These are phyloP conservation scores for Coprinellus aureogranulatus DNA, from an alignment of 768 basidiomycete genomes.

Conservation along the genomic window DNA sequence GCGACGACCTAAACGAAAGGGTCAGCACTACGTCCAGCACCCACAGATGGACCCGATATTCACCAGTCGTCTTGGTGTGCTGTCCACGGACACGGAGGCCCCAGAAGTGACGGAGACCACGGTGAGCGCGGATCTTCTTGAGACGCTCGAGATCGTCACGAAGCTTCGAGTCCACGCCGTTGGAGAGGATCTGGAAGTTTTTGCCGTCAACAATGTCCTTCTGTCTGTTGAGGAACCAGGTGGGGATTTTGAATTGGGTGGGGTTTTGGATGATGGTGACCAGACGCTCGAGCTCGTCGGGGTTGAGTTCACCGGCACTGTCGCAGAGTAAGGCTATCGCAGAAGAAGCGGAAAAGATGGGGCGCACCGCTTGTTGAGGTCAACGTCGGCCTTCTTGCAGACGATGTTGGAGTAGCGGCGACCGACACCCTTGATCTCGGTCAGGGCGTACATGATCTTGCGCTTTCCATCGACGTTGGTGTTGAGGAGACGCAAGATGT, in stretches of 20 bases:
- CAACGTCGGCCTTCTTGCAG: constrained; percentile 99
- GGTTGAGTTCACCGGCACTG: constrained; percentile 99
- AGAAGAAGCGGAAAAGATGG: neutral
- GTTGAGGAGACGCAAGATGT: constrained; percentile 98
- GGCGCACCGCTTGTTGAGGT: constrained; percentile 92
- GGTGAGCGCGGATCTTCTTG: constrained; percentile 98
- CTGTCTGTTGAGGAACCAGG: constrained; percentile 99
- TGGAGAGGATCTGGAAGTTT: constrained; percentile 92
- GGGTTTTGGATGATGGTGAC: constrained; percentile 99
- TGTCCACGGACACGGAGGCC: constrained; percentile 96
- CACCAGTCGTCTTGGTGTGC: constrained; percentile 98
- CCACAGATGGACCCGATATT: constrained; percentile 20
- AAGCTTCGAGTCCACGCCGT: constrained; percentile 95
- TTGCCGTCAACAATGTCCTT: constrained; percentile 98
- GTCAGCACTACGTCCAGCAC: constrained; percentile 5
- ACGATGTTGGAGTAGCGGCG: constrained; percentile 98
- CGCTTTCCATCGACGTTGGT: constrained; percentile 99
- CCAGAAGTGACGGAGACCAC: constrained; percentile 90
- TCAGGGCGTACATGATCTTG: constrained; percentile 99
- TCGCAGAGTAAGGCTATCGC: constrained; percentile 7
- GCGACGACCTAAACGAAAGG: constrained; percentile 64
- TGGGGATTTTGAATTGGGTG: constrained; percentile 98
- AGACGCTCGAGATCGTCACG: constrained; percentile 97
- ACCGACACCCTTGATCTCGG: constrained; percentile 99
- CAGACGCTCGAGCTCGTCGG: constrained; percentile 97